Evolutionary conservation across 2,329 filamentous ascomycete genomes (phyloP).

Genomic region (Graphium sp.): DNA sequence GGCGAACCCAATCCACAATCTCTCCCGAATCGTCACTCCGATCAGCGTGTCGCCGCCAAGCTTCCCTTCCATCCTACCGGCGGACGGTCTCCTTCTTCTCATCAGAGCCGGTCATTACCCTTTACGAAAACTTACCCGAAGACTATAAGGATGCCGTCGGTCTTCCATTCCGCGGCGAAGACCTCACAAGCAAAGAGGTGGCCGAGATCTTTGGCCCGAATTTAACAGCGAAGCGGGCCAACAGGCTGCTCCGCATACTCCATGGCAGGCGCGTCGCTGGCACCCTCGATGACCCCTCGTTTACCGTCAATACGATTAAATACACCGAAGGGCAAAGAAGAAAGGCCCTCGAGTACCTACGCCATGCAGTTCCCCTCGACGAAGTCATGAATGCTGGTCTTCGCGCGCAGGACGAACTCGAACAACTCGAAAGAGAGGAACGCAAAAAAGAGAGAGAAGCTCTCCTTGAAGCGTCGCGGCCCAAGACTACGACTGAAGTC

Average conservation of each 20-base stretch:
- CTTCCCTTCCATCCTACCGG: no score
- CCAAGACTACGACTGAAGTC: slow-evolving; percentile 5
- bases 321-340: slow-evolving; percentile 23
- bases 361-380: slow-evolving; percentile 35
- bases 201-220: slow-evolving; percentile 30
- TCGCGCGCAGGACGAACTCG: slow-evolving; percentile 45
- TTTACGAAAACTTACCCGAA: slow-evolving; percentile 40
- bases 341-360: slow-evolving; percentile 35
- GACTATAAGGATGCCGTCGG: slow-evolving; percentile 38
- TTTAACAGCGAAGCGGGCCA: slow-evolving; percentile 26
- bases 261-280: slow-evolving; percentile 49
- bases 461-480: background rate
- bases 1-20: no score
- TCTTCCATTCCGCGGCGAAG: slow-evolving; percentile 30
- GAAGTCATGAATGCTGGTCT: slow-evolving; percentile 44
- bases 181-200: slow-evolving; percentile 30
- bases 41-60: no score
- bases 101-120: no score
- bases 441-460: slow-evolving; percentile 6
- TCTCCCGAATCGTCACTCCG: no score
- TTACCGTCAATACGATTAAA: slow-evolving; percentile 26
- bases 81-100: no score
- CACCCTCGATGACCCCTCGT: slow-evolving; percentile 40
- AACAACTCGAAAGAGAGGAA: slow-evolving; percentile 25
- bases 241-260: slow-evolving; percentile 36